Percentiles rank a stretch among this genome's conserved stretches.
phyloP scores from a whole-genome alignment of 148 eudicot genomes.

The Rhododendron ferrugineum region DNA sequence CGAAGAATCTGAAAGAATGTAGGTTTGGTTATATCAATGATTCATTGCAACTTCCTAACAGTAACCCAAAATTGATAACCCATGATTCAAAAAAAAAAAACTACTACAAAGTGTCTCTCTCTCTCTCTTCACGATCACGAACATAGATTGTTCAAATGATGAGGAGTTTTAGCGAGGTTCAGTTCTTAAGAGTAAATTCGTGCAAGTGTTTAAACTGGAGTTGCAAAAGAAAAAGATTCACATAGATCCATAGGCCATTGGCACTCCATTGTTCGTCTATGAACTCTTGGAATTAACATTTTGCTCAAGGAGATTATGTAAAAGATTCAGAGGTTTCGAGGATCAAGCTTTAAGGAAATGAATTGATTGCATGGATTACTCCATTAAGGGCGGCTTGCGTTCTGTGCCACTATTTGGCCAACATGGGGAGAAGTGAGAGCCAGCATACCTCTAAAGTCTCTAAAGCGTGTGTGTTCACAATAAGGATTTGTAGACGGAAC shows the following conservation, averaged over 20 bases:
- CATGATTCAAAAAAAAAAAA: too few species aligned
- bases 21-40: neutral
- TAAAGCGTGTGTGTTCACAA: neutral
- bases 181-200: neutral
- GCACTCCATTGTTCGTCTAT: neutral
- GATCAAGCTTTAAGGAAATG: too few species aligned
- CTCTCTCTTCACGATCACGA: too few species aligned
- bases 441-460: neutral
- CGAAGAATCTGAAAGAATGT: slow-evolving; percentile 39
- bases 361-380: neutral
- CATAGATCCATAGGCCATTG: neutral
- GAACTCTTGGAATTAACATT: too few species aligned
- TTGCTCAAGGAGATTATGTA: too few species aligned
- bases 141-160: neutral
- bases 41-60: neutral
- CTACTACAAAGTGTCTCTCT: too few species aligned
- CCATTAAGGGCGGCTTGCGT: neutral
- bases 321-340: too few species aligned
- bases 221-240: neutral
- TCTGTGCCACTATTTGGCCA: neutral
- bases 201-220: neutral
- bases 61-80: neutral
- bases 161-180: neutral
- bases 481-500: neutral
- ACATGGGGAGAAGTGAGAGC: neutral